Evolutionary conservation across 2,329 filamentous ascomycete species (phyloP), one percentile per base, ranked within the genome.

Genomic region (Cladosporium halotolerans): DNA sequence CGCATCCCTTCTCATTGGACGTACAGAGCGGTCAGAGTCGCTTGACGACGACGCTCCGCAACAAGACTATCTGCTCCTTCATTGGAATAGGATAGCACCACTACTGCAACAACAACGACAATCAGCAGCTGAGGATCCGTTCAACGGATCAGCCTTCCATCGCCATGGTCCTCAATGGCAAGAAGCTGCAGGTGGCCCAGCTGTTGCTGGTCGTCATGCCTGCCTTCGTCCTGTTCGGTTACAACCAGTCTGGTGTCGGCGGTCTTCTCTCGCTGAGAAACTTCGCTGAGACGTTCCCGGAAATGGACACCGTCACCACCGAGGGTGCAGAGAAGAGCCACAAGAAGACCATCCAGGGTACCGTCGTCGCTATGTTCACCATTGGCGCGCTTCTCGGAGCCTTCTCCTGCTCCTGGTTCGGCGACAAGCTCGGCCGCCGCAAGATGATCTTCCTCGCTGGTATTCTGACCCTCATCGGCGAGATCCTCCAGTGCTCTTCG

Each of bases 181-280:
- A 52, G 32, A 57, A 57, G 44, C 56, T 65, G 49, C 55, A 61
- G 38, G 38, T 60, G 6, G 52, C 55, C 32, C 60, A 71, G 60
- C 66, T 71, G 19, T 48, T 70, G 56, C 61, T 72, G 42, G 66
- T 73, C 36, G 70, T 71, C 51, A 54, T 68, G 43, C 70, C 70
- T 6, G 63, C 71, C 14, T 77, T 77, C 55, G 71, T 77, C 51
- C 67, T 76, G 45, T 78, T 76, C 58, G 76, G 77, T 49, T 79
- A 78, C 68, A 78, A 79, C 61, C 74, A 78, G 60, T 73, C 73
- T 45, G 74, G 73, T 44, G 69, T 75, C n/a, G 76, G 76, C 42
- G 75, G 76, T 11, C 66, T 79, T n/a, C 60, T 74, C 55, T 66
- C 73, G 53, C 63, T 71, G 2, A 53, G 58, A 8, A 67, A 68